A percentile compares a stretch with the other conserved stretches of the same genome.
Evolutionary conservation across 768 basidiomycete species (phyloP).

Genomic region (Pleurotus giganteus): DNA sequence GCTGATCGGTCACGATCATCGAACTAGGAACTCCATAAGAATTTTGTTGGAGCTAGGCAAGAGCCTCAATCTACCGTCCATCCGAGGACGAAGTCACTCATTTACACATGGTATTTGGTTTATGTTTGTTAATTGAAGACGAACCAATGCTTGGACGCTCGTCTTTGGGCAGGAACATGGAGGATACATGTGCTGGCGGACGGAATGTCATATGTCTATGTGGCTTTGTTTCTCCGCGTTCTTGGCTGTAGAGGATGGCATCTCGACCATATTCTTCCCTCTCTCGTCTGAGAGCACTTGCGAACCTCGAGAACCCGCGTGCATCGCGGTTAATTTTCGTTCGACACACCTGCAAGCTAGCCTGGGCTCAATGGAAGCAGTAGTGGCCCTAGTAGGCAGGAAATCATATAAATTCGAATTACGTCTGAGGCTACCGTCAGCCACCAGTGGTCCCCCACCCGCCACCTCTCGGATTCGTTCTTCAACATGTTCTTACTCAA

Average conservation of each 20-base stretch:
- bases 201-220: neutral
- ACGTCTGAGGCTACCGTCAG: neutral
- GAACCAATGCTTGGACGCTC: no score
- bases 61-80: neutral
- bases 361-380: neutral
- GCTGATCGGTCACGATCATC: neutral
- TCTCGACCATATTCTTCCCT: constrained; percentile 1
- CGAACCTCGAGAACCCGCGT: constrained; percentile 8
- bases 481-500: constrained; percentile 1
- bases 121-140: neutral
- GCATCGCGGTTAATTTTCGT: constrained; percentile 1
- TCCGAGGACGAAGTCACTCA: neutral
- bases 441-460: neutral
- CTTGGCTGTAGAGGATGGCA: neutral
- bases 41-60: neutral
- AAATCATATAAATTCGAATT: constrained; percentile 6
- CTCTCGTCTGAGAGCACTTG: constrained; percentile 1
- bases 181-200: neutral
- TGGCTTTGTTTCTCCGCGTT: neutral
- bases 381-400: no score
- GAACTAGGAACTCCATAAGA: neutral
- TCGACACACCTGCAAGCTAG: neutral
- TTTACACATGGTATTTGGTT: neutral
- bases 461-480: neutral
- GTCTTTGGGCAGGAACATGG: neutral